Base-by-base conservation (phyloP, 2,329 filamentous ascomycete genomes). In the Metarhizium robertsii region DNA sequence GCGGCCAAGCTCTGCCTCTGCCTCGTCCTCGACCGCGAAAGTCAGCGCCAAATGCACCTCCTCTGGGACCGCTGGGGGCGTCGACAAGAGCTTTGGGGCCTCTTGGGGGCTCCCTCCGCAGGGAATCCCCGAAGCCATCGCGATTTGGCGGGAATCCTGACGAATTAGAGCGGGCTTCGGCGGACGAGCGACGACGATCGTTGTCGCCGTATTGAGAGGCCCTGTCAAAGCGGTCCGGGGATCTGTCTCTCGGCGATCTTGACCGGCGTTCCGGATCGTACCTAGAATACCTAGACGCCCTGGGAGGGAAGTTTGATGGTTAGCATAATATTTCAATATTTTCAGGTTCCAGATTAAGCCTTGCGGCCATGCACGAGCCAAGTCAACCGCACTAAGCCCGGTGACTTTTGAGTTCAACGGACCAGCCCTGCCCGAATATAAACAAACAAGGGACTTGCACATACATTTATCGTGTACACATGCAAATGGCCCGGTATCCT, bases 1-100 rank as follows among this genome's bases (percentile, higher is more conserved):
- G 69, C 8, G 71, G 66, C 76, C 81, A 84, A 49, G 78, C 83
- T 62, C 75, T 81, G 62, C 72, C 83, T 68, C 78, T 80, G 58
- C 76, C 84, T 63, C 73, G 72, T 13, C 73, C 67, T 47, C 71
- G 67, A 56, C 76, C 77, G 59, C 82, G 76, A 62, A 84, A 86
- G 53, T 90, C 87, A 29, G 82, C 78, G 2, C 75, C 74, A 65
- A 86, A 88, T 8, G 81, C 83, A 56, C 84, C 79, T 47, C 86
- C 86, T 56, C 88, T 80, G 14, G 84, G 86, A 34, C 84, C 84
- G 60, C 79, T 81, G n/a, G 83, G 80, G 34, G 81, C 73, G 58
- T 92, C 88, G 57, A 87, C 80, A 56, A 91, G 74, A 4, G 88
- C 89, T 69, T 92, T 90, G 11, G 91, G 90, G 0, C 88, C 91